phyloP scores from a whole-genome alignment of 805 yeast genomes.

The Metschnikowia lunata region DNA sequence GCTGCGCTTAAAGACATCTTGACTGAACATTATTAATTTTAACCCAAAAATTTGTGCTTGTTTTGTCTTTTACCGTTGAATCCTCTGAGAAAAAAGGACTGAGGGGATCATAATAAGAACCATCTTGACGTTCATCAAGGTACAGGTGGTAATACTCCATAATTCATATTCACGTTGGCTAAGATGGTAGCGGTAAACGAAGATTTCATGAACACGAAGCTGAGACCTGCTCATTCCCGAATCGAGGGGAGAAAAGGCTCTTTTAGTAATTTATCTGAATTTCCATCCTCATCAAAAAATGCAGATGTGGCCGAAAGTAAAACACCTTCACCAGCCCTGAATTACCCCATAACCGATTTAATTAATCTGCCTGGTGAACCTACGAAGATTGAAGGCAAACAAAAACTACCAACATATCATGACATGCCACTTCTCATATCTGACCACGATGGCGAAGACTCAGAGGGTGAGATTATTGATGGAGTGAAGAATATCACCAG shows the following conservation, averaged over 20 bases:
- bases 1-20: no score
- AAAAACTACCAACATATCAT: constrained; percentile 5
- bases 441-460: constrained; percentile 27
- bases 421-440: constrained; percentile 33
- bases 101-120: no score
- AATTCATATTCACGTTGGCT: neutral
- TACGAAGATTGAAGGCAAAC: neutral
- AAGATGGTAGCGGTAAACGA: constrained; percentile 12
- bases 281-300: neutral
- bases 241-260: constrained; percentile 1
- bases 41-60: no score
- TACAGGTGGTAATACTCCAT: no score
- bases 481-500: constrained; percentile 1
- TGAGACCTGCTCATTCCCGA: constrained; percentile 7
- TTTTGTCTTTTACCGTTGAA: no score
- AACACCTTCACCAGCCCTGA: no score
- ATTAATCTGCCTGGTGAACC: neutral
- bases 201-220: constrained; percentile 7
- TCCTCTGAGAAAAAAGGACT: no score
- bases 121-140: no score
- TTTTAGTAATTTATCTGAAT: neutral
- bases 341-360: neutral
- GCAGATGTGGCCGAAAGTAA: no score
- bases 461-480: constrained; percentile 25
- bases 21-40: no score